Evolutionary conservation across 352 stramenopile genomes (phyloP), one percentile per base, ranked within the genome.

Genomic region (Pythium monospermum): DNA sequence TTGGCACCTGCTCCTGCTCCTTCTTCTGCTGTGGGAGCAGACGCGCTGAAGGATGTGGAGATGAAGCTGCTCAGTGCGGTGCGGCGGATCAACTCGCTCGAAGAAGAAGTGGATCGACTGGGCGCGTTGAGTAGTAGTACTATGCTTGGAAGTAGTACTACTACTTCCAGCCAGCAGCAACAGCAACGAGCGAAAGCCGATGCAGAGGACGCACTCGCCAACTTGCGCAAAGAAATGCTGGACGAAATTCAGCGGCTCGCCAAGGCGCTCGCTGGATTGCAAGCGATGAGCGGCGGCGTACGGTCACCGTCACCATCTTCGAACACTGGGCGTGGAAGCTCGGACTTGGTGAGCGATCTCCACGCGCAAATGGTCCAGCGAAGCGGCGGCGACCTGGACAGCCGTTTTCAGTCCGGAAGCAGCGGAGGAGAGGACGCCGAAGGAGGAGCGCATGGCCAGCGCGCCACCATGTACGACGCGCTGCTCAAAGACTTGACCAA

Each of bases 401-500:
- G 69, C 0, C 68, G 63, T 28, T 68, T 85, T 42, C 55, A 65
- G n/a, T n/a, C n/a, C n/a, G 30, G 30, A 8, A 8, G 30, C 30
- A 35, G 30, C 13, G 30, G 8, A 13, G 8, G 8, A 6, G 58
- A 78, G 2, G 73, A 66, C 6, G 49, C 73, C 50, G 49, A 53
- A 1, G 47, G 41, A 2, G 38, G 12, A 18, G 13, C 3, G 3
- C 53, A 32, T 26, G 63, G 51, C 5, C 73, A 83, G 45, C 73
- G 70, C 31, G n/a, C n/a, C n/a, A 73, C 86, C 39, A 70, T 83
- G 27, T 87, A 89, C 62, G 80, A 92, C 45, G 66, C 65, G 7
- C 74, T 87, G 30, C 67, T 90, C 42, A 79, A 83, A 38, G 80
- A 88, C 57, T 61, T 92, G 25, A 87, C 73, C 10, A 88, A 91